Conservation (phyloP, 1,139 yeast genomes). For the Pneumocystis wakefieldiae region DNA sequence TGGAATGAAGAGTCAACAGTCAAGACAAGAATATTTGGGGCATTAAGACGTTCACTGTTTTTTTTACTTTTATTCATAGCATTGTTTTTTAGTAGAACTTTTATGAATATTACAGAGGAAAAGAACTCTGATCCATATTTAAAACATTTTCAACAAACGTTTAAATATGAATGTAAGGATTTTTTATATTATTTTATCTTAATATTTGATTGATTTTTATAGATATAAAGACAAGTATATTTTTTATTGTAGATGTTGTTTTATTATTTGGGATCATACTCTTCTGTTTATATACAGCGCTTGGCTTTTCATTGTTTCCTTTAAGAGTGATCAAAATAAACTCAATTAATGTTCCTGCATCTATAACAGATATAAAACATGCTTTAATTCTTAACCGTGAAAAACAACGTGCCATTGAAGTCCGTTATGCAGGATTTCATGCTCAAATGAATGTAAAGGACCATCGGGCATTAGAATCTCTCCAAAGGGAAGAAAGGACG, state of each 20-base stretch:
- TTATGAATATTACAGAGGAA: background rate
- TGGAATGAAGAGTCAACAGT: background rate
- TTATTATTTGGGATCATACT: background rate
- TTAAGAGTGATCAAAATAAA: background rate
- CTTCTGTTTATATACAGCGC: background rate
- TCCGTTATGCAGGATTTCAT: background rate
- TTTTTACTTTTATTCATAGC: background rate
- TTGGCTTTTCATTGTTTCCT: background rate
- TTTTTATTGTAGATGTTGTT: background rate
- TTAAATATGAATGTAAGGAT: background rate
- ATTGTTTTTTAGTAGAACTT: background rate
- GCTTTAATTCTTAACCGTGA: background rate
- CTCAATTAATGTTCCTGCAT: background rate
- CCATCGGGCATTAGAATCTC: background rate
- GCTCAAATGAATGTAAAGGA: background rate
- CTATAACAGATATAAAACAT: background rate
- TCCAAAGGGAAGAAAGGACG: background rate
- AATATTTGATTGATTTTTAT: background rate
- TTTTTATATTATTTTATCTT: background rate
- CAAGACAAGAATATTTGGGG: background rate
- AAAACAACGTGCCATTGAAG: background rate
- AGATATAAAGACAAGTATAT: background rate
- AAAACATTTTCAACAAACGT: background rate
- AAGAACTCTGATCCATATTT: background rate
- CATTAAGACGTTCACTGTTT: background rate